phyloP scores from a whole-genome alignment of 2,329 filamentous ascomycete species.

The Penicillium brevicompactum region DNA sequence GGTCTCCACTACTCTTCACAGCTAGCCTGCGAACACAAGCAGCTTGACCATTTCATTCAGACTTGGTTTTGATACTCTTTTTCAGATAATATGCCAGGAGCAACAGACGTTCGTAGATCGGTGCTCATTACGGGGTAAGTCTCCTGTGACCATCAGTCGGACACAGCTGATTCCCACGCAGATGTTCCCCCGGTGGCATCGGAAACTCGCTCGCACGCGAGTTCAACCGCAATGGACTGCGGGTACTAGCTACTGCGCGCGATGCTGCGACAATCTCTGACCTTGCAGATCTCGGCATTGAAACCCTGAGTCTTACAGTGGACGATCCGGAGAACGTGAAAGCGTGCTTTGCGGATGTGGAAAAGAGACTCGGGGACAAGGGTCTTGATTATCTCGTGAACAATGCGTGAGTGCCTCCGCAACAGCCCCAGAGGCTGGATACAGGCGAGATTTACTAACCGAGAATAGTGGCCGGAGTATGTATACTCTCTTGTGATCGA shows the following conservation, averaged over 20 bases:
- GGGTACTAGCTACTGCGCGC: constrained; percentile 62
- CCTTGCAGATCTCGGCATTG: constrained; percentile 53
- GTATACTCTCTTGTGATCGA: constrained; percentile 7
- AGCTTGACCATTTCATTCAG: neutral
- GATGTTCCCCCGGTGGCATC: constrained; percentile 55
- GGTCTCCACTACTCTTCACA: neutral
- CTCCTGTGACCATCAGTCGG: neutral
- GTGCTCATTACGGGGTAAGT: constrained; percentile 47
- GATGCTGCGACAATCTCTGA: constrained; percentile 52
- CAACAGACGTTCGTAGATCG: constrained; percentile 37
- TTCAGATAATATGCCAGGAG: constrained; percentile 23
- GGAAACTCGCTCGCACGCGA: constrained; percentile 61
- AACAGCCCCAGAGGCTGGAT: neutral
- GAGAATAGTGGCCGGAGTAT: constrained; percentile 33
- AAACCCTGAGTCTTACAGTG: constrained; percentile 58
- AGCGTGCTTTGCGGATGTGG: constrained; percentile 50
- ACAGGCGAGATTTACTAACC: constrained; percentile 2
- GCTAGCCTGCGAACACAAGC: neutral
- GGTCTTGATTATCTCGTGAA: constrained; percentile 61
- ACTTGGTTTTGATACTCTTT: neutral
- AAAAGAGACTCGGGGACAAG: constrained; percentile 48
- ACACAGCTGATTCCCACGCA: constrained; percentile 13
- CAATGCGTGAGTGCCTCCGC: constrained; percentile 49
- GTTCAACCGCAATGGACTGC: constrained; percentile 55
- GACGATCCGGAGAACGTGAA: constrained; percentile 53